Percentiles rank a stretch among this genome's conserved stretches.
Conservation (phyloP, 768 basidiomycete species). For the Leccinum fibrillosum region DNA sequence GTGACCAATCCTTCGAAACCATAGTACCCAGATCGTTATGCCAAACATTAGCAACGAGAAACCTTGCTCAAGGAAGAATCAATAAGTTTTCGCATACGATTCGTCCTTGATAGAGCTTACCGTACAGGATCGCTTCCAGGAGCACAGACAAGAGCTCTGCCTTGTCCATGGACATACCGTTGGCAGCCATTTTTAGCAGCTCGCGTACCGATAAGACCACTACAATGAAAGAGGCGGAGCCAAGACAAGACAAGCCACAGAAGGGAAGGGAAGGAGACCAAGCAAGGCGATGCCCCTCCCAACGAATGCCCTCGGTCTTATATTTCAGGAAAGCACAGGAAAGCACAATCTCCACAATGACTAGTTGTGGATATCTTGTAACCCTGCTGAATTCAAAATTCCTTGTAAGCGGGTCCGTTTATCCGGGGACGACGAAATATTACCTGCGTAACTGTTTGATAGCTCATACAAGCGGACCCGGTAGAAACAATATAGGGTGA, state of each 20-base stretch:
- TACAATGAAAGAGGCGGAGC: background rate
- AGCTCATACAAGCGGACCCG: background rate
- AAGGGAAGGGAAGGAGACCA: background rate
- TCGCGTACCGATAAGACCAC: background rate
- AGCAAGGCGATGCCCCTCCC: background rate
- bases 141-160: background rate
- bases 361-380: background rate
- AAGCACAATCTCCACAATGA: background rate
- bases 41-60: conserved; percentile 37
- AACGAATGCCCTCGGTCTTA: background rate
- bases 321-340: background rate
- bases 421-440: background rate
- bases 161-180: background rate
- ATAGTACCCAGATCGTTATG: conserved; percentile 26
- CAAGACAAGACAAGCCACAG: background rate
- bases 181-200: background rate
- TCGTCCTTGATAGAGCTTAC: conserved; percentile 1
- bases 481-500: background rate
- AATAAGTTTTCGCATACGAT: background rate
- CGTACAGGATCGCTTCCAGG: conserved; percentile 19
- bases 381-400: background rate
- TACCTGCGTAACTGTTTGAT: background rate
- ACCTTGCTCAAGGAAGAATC: conserved; percentile 17
- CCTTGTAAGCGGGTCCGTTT: background rate
- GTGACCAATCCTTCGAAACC: background rate